These are phyloP conservation scores for Tolypocladium cylindrosporum DNA, from an alignment of 2,329 filamentous ascomycete species.

Conservation along the genomic window DNA sequence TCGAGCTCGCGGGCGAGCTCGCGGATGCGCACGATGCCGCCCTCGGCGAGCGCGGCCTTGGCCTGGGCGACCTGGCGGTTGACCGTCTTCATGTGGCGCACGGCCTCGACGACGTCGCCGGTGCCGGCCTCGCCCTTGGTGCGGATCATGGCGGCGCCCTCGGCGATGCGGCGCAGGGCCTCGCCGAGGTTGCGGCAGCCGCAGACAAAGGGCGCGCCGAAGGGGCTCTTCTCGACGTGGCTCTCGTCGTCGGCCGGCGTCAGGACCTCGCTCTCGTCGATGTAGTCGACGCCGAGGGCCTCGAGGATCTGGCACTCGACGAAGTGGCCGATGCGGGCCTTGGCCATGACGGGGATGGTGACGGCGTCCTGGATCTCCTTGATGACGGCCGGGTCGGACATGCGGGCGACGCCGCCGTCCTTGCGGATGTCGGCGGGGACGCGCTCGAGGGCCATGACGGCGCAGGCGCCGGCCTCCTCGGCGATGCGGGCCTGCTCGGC, in stretches of 20 bases:
- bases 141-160: constrained; percentile 97
- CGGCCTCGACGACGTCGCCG: constrained; percentile 92
- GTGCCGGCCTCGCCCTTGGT: constrained; percentile 98
- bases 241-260: constrained; percentile 84
- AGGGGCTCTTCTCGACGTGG: constrained; percentile 84
- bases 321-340: constrained; percentile 94
- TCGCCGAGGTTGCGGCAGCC: constrained; percentile 92
- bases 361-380: constrained; percentile 89
- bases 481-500: constrained; percentile 92
- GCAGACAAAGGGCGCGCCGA: constrained; percentile 85
- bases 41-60: constrained; percentile 57
- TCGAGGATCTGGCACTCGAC: constrained; percentile 98
- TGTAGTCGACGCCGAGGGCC: constrained; percentile 90
- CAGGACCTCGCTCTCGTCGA: constrained; percentile 95
- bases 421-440: constrained; percentile 92
- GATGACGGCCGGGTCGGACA: constrained; percentile 94
- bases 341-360: constrained; percentile 98
- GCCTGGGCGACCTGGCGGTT: constrained; percentile 73
- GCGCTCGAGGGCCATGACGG: constrained; percentile 97
- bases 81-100: constrained; percentile 90
- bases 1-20: constrained; percentile 74
- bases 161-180: constrained; percentile 78
- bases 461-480: constrained; percentile 89
- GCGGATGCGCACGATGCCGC: constrained; percentile 45
- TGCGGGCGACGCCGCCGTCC: constrained; percentile 88